Percentiles rank a stretch among this genome's conserved stretches.
phyloP scores from a whole-genome alignment of 495 filamentous ascomycete genomes.

The Trichoderma erinaceum region DNA sequence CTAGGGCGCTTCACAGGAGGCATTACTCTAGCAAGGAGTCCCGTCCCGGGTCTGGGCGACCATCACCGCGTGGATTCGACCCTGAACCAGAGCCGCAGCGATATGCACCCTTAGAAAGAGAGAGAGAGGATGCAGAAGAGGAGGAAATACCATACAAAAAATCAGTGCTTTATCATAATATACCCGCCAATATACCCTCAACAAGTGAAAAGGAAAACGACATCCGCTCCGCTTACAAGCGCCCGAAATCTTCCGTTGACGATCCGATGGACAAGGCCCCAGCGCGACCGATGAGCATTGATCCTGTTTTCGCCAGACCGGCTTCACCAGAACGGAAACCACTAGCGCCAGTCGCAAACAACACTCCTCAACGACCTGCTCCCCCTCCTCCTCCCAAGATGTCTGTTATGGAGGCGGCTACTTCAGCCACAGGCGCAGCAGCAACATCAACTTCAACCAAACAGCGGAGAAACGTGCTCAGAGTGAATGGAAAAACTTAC shows the following conservation, averaged over 20 bases:
- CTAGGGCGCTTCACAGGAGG: constrained; percentile 29
- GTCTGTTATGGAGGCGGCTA: constrained; percentile 88
- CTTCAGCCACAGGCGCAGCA: constrained; percentile 72
- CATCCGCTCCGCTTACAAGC: constrained; percentile 66
- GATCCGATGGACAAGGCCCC: constrained; percentile 56
- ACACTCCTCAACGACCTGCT: constrained; percentile 78
- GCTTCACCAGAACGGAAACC: constrained; percentile 60
- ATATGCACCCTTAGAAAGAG: background rate
- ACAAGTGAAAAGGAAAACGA: constrained; percentile 76
- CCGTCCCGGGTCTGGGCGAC: constrained; percentile 20
- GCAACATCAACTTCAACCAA: constrained; percentile 57
- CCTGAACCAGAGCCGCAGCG: constrained; percentile 13
- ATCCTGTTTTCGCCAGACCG: constrained; percentile 23
- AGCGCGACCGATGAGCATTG: constrained; percentile 33
- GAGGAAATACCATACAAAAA: constrained; percentile 52
- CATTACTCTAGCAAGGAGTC: constrained; percentile 23
- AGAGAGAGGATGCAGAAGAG: constrained; percentile 18
- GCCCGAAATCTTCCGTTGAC: constrained; percentile 55
- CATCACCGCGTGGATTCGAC: constrained; percentile 17
- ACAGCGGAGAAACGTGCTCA: constrained; percentile 71
- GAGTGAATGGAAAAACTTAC: constrained; percentile 87
- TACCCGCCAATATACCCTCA: constrained; percentile 48
- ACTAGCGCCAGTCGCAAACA: constrained; percentile 65
- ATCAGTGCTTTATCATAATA: constrained; percentile 39
- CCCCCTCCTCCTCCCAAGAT: constrained; percentile 86